These are phyloP conservation scores for Xylaria curta DNA, from an alignment of 495 filamentous ascomycete genomes.

Conservation along the genomic window DNA sequence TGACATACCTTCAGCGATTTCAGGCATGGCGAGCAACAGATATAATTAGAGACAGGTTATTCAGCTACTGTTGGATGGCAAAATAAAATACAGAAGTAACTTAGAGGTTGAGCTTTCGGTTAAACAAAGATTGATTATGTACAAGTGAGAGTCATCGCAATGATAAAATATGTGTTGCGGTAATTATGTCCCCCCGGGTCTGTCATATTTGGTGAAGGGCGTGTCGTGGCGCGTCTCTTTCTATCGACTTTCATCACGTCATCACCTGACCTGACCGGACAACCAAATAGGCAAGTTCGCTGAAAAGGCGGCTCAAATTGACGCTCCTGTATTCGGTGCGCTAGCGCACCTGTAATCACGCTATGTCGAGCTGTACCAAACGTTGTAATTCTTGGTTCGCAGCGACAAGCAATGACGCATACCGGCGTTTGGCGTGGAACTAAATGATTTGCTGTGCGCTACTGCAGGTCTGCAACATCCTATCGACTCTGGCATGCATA, in stretches of 20 bases:
- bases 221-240: conserved; percentile 10
- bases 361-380: neutral
- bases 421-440: neutral
- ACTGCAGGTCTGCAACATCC: neutral
- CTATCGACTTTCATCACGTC: conserved; percentile 4
- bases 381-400: conserved; percentile 8
- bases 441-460: neutral
- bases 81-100: neutral
- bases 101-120: neutral
- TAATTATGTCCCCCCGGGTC: neutral
- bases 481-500: neutral
- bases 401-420: conserved; percentile 6
- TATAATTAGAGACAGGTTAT: neutral
- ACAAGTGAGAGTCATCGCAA: neutral
- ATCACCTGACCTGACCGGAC: conserved; percentile 25
- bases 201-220: neutral
- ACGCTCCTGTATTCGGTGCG: neutral
- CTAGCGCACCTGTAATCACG: neutral
- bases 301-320: conserved; percentile 18
- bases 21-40: conserved; percentile 64
- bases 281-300: neutral
- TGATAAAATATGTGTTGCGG: neutral
- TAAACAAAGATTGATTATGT: neutral
- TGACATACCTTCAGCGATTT: conserved; percentile 72
- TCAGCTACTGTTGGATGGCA: neutral